Conservation (phyloP, 2,329 filamentous ascomycete genomes). For the Didymella sp. region DNA sequence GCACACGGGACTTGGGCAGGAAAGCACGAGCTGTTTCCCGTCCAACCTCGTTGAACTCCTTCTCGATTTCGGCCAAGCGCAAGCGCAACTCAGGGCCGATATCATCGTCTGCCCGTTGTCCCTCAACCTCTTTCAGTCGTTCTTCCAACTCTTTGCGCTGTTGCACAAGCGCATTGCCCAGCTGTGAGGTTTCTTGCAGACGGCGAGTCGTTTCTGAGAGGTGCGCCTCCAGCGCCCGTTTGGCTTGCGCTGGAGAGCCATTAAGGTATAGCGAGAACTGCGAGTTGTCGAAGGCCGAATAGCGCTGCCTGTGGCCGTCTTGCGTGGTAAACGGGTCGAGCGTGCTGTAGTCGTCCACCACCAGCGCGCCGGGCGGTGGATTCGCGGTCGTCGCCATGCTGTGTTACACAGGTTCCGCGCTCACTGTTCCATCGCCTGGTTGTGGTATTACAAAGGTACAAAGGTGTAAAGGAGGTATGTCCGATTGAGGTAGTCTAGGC, state of each 20-base stretch:
- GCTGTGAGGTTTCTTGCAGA: constrained; percentile 86
- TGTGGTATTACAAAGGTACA: constrained; percentile 14
- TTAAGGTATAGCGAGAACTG: constrained; percentile 78
- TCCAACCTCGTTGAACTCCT: constrained; percentile 93
- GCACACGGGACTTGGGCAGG: constrained; percentile 78
- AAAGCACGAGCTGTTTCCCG: constrained; percentile 88
- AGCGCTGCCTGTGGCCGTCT: constrained; percentile 66
- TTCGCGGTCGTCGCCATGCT: constrained; percentile 54
- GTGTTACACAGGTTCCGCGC: constrained; percentile 22
- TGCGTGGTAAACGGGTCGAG: constrained; percentile 56
- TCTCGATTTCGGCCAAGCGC: constrained; percentile 85
- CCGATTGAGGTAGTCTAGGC: not conserved
- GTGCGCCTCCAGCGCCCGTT: constrained; percentile 87
- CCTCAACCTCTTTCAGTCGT: constrained; percentile 82
- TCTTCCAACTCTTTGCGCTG: constrained; percentile 86
- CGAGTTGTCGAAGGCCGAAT: constrained; percentile 82
- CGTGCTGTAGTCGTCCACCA: constrained; percentile 47
- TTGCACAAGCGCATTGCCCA: constrained; percentile 85
- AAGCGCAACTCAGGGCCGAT: constrained; percentile 82
- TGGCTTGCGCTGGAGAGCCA: constrained; percentile 84
- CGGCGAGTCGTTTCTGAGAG: constrained; percentile 90
- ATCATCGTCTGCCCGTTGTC: constrained; percentile 72
- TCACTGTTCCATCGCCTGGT: constrained; percentile 42
- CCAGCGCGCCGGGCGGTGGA: constrained; percentile 50
- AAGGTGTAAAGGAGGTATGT: constrained; percentile 7